phyloP scores from a whole-genome alignment of 2,329 filamentous ascomycete species.

The Pseudogymnoascus sp. region DNA sequence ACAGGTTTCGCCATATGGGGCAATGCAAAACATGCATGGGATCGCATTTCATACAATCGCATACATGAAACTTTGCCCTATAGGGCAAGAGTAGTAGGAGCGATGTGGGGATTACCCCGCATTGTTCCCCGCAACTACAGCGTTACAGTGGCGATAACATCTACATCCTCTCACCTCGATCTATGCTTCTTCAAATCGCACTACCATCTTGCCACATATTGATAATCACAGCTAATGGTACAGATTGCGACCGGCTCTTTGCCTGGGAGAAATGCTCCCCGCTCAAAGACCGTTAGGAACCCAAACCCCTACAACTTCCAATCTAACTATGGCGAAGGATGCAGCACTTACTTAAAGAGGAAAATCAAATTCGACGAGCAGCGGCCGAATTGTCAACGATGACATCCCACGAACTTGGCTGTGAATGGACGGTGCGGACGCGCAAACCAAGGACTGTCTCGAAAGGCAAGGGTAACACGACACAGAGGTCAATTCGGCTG shows the following conservation, averaged over 20 bases:
- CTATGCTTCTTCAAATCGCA: neutral
- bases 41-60: too few relatives aligned
- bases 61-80: too few relatives aligned
- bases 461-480: neutral
- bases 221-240: neutral
- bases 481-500: neutral
- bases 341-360: constrained; percentile 26
- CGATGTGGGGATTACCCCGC: neutral
- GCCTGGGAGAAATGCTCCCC: constrained; percentile 18
- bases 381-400: constrained; percentile 27
- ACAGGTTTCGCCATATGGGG: too few relatives aligned
- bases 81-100: too few relatives aligned
- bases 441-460: neutral
- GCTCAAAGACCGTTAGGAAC: constrained; percentile 30
- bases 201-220: neutral
- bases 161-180: neutral
- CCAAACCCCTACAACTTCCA: neutral
- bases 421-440: neutral
- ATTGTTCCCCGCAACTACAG: neutral
- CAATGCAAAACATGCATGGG: too few relatives aligned
- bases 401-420: constrained; percentile 15
- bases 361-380: constrained; percentile 10
- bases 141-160: neutral
- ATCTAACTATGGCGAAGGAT: constrained; percentile 21
- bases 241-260: neutral